Percentiles rank a stretch among this genome's conserved stretches.
Conservation (phyloP, 352 stramenopile species). For the Phytophthora litchii region DNA sequence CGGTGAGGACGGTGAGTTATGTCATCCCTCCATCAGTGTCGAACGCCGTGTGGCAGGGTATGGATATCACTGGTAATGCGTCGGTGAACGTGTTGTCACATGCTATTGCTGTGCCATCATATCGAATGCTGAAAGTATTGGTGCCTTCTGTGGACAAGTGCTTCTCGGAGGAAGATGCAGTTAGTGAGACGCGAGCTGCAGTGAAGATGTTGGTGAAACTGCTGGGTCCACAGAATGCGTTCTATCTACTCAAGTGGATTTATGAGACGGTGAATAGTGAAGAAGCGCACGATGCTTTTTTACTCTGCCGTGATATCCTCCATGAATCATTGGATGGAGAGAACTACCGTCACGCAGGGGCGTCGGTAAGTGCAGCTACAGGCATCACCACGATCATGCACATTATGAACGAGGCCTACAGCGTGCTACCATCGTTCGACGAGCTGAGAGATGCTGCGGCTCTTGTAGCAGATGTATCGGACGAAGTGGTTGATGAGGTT, state of each 20-base stretch:
- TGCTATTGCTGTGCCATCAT: constrained; percentile 71
- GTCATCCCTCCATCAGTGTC: constrained; percentile 67
- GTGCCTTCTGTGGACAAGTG: constrained; percentile 46
- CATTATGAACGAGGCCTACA: constrained; percentile 54
- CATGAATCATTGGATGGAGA: constrained; percentile 64
- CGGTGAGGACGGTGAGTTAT: constrained; percentile 55
- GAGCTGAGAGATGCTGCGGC: constrained; percentile 61
- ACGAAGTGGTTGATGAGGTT: constrained; percentile 53
- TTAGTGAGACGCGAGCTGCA: constrained; percentile 49
- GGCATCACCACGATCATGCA: constrained; percentile 49
- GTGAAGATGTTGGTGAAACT: constrained; percentile 63
- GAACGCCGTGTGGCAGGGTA: constrained; percentile 63
- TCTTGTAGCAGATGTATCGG: constrained; percentile 66
- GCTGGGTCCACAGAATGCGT: constrained; percentile 74
- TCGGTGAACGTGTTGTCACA: constrained; percentile 65
- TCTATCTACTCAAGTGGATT: constrained; percentile 71
- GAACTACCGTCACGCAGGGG: constrained; percentile 63
- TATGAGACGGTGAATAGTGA: constrained; percentile 83
- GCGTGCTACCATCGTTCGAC: constrained; percentile 66
- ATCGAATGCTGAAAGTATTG: constrained; percentile 60
- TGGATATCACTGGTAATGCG: constrained; percentile 63
- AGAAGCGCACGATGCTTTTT: constrained; percentile 67
- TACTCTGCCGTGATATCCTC: constrained; percentile 68
- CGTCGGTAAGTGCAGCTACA: constrained; percentile 46
- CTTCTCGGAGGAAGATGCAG: constrained; percentile 63